Evolutionary conservation across 345 rosid genomes (phyloP).

Genomic region (Melaleuca alternifolia): DNA sequence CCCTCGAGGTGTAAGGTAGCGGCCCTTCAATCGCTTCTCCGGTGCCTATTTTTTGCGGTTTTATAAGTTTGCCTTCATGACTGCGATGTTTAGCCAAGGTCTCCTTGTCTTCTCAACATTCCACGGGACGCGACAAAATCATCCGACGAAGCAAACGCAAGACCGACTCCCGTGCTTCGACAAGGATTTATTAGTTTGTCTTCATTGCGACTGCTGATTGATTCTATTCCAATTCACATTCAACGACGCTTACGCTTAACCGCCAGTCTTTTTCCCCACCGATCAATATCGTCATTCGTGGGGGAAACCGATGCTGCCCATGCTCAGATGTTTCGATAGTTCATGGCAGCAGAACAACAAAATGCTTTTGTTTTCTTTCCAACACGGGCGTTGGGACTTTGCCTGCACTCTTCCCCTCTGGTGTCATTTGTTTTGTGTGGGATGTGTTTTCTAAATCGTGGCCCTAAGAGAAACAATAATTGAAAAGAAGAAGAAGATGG

Average conservation of each 20-base stretch:
- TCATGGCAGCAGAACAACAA: not conserved
- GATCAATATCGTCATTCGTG: not conserved
- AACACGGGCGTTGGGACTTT: no score
- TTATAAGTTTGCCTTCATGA: not conserved
- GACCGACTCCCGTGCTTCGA: not conserved
- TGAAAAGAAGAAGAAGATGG: no score
- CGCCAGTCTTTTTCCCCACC: not conserved
- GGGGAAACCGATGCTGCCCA: not conserved
- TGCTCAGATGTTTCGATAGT: not conserved
- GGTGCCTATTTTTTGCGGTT: not conserved
- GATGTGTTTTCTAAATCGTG: not conserved
- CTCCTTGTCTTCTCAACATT: not conserved
- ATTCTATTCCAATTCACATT: not conserved
- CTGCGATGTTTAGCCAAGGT: not conserved
- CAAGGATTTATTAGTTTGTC: not conserved
- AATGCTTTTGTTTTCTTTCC: not conserved
- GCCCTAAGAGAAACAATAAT: no score
- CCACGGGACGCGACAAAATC: not conserved
- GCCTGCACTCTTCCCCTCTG: no score
- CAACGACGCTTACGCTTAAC: not conserved
- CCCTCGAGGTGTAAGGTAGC: not conserved
- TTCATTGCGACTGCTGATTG: not conserved
- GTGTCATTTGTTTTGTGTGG: fast-evolving
- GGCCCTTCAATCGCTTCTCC: not conserved
- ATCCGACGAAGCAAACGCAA: not conserved